phyloP scores from a whole-genome alignment of 2,329 filamentous ascomycete genomes.

The Aureobasidium subglaciale region DNA sequence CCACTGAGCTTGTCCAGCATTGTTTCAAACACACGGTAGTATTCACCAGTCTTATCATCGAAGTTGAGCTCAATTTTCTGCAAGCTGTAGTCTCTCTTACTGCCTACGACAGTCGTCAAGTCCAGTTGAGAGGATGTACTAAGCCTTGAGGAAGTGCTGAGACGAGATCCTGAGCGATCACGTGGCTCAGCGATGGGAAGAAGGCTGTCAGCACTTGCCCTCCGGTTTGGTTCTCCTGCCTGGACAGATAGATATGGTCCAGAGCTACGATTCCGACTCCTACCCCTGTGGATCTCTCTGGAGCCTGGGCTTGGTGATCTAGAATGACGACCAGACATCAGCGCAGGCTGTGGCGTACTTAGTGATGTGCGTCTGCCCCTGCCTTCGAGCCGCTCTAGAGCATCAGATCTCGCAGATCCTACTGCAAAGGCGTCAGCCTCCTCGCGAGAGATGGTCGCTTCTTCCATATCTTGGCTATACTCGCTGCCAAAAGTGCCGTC shows the following conservation, averaged over 20 bases:
- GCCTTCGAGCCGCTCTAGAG: neutral
- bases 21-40: constrained; percentile 52
- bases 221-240: neutral
- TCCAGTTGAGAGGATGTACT: constrained; percentile 7
- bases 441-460: neutral
- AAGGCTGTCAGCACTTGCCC: constrained; percentile 1
- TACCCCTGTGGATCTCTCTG: neutral
- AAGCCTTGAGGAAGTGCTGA: neutral
- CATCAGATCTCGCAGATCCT: neutral
- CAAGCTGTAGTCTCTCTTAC: neutral
- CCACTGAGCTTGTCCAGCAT: constrained; percentile 50
- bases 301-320: neutral
- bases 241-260: neutral
- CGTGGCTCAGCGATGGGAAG: neutral
- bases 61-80: constrained; percentile 34
- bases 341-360: neutral
- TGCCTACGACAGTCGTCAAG: neutral
- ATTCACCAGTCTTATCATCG: constrained; percentile 56
- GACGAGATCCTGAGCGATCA: neutral
- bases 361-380: neutral
- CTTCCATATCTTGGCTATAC: neutral
- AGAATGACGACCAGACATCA: neutral
- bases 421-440: neutral
- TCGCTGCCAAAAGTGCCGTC: constrained; percentile 1
- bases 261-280: neutral